Evolutionary conservation across 1,284 basidiomycete genomes (phyloP), one percentile per base, ranked within the genome.

Genomic region (Cryptococcus sp.): DNA sequence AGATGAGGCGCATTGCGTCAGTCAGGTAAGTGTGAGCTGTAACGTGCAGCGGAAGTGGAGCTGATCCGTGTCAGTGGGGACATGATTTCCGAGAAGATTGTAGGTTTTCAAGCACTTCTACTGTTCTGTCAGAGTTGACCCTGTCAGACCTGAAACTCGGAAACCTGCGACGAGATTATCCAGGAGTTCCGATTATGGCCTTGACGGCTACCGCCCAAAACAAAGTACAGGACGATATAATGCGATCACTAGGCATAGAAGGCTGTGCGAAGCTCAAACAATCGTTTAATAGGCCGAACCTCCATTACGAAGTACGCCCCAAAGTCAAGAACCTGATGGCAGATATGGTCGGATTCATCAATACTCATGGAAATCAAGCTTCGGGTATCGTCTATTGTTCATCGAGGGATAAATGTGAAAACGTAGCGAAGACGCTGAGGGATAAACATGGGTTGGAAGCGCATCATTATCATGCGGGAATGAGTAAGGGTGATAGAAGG

Each of bases 1-100:
- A 53, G 96, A 98, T 70, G 95, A 98, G 70, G 95, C 93, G 1
- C 96, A 98, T 72, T 93, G 92, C 72, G 89, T 98, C 38, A 80
- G 79, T 58, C 23, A 23, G 23, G 23, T 23, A 23, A 23, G 23
- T 23, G 23, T 23, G 78, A 73, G 51, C 60, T 64, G 50, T n/a
- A 11, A 14, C 15, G 13, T n/a, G 36, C 13, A n/a, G 14, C 35
- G 15, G 8, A 34, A 23, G 15, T 30, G 4, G n/a, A 49, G 49
- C 49, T 58, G 23, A 53, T 43, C 23, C 23, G 23, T 23, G 23
- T 23, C 51, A 64, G 50, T 79, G 79, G 79, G 78, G 78, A 8
- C 78, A 79, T 58, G 77, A 79, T 61, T 78, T 78, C 61, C 70
- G 77, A 36, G 61, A 69, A 14, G 74, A 76, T 56, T 77, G 52